Evolutionary conservation across 495 filamentous ascomycete genomes (phyloP).

Genomic region (Friedmanniomyces simplex): DNA sequence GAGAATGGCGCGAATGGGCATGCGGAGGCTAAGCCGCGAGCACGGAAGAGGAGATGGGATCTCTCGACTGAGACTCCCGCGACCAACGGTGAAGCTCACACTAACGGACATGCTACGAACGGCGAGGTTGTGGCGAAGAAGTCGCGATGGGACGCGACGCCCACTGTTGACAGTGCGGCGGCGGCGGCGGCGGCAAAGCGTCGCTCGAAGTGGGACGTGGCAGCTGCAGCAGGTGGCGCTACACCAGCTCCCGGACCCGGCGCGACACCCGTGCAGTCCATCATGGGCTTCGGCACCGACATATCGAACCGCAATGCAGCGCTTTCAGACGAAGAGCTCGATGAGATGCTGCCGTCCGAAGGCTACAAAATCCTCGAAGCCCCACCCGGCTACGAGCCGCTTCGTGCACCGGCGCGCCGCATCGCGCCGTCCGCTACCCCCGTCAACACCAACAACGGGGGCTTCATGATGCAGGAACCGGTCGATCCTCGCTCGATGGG

Average conservation of each 20-base stretch:
- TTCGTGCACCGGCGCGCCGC: conserved; percentile 65
- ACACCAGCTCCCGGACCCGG: conserved; percentile 66
- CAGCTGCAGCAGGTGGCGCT: conserved; percentile 53
- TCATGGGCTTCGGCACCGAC: conserved; percentile 65
- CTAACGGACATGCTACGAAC: conserved; percentile 37
- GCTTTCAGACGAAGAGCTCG: conserved; percentile 86
- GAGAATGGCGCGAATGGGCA: conserved; percentile 52
- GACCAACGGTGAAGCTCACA: conserved; percentile 13
- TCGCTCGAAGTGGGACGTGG: conserved; percentile 83
- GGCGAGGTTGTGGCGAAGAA: conserved; percentile 45
- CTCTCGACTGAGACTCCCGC: conserved; percentile 45
- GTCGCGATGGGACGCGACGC: conserved; percentile 86
- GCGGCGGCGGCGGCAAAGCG: conserved; percentile 41
- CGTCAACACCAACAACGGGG: conserved; percentile 50
- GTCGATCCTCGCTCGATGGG: conserved; percentile 69
- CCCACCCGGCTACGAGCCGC: conserved; percentile 85
- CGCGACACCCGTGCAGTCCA: conserved; percentile 71
- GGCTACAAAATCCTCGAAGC: conserved; percentile 92
- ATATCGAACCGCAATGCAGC: conserved; percentile 67
- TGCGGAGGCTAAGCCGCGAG: conserved; percentile 50
- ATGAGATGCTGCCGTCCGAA: conserved; percentile 80
- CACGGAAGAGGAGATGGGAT: conserved; percentile 86
- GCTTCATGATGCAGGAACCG: conserved; percentile 97
- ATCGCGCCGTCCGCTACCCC: conserved; percentile 65
- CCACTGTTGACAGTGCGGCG: conserved; percentile 23